Base-by-base conservation (phyloP, 2,329 filamentous ascomycete species). In the Trichocomaceae sp. region DNA sequence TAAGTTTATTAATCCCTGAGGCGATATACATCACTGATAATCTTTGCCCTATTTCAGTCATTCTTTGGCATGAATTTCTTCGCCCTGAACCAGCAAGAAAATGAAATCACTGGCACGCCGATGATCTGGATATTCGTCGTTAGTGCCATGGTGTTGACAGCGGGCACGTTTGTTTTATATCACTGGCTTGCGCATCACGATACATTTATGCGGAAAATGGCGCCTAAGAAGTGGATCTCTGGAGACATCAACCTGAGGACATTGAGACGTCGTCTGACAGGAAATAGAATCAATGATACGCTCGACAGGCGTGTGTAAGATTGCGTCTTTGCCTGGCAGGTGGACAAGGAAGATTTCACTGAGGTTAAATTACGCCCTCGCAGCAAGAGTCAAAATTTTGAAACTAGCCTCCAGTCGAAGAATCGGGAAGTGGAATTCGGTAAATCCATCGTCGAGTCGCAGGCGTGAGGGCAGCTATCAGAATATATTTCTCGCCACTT, bases 41-140 rank as follows among this genome's bases (percentile, higher is more conserved):
- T 29, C 5, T 46, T 15, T 26, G 23, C 3, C 41, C 8, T 15
- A n/a, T 15, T 17, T 20, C 29, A 69, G 68, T 69, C 71, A 1
- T 66, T 74, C 45, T 72, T 74, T 52, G 71, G 72, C 2, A 74
- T 73, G 71, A 73, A 73, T 59, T 70, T 74, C 50, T 74, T 73
- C 47, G 64, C 64, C 20, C 60, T 70, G 57, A 65, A 73, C 33
- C 26, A 62, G 10, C 51, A 64, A 1, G 67, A 60, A 5, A 59
- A 59, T 12, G 52, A 61, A 4, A 64, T 72, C 10, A 57, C 69
- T n/a, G 62, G 63, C 4, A 69, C 68, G 2, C 60, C 65, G 8
- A 69, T 68, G 61, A 63, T 74, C 20, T 74, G 72, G 72, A 74
- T 74, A 53, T 74, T 68, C 37, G 42, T 72, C 7, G 56, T 69